phyloP scores from a whole-genome alignment of 2,329 filamentous ascomycete species.

The Cercospora sojina region DNA sequence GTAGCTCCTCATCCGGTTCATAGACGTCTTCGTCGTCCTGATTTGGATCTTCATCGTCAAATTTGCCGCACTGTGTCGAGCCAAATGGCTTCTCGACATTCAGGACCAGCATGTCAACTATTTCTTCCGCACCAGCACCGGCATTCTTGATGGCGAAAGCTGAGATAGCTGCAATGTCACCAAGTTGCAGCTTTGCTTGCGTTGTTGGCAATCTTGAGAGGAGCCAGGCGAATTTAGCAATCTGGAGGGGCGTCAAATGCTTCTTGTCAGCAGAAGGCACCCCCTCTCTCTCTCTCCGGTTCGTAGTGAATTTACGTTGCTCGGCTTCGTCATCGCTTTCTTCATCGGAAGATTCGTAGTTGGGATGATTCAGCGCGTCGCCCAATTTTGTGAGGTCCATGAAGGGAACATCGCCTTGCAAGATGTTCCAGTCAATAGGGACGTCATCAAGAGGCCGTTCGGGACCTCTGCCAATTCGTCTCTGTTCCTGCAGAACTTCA shows the following conservation, averaged over 20 bases:
- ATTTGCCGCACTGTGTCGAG: slow-evolving; percentile 66
- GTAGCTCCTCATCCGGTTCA: slow-evolving; percentile 37
- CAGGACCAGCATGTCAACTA: slow-evolving; percentile 81
- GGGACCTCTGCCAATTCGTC: slow-evolving; percentile 40
- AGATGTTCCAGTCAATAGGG: slow-evolving; percentile 73
- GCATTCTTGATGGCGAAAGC: slow-evolving; percentile 88
- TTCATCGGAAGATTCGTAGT: slow-evolving; percentile 84
- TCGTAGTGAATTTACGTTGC: slow-evolving; percentile 44
- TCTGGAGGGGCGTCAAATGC: slow-evolving; percentile 77
- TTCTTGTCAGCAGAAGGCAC: slow-evolving; percentile 44
- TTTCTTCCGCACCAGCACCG: slow-evolving; percentile 79
- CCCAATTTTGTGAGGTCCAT: slow-evolving; percentile 60
- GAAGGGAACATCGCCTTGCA: slow-evolving; percentile 70
- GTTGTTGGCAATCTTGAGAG: slow-evolving; percentile 78
- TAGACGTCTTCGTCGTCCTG: slow-evolving; percentile 43
- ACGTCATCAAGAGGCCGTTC: slow-evolving; percentile 65
- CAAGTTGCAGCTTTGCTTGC: slow-evolving; percentile 71
- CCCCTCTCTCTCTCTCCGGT: slow-evolving; percentile 43
- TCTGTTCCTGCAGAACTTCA: slow-evolving; percentile 41
- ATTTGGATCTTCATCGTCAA: slow-evolving; percentile 48
- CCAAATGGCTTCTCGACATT: slow-evolving; percentile 79
- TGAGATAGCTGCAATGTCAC: slow-evolving; percentile 81
- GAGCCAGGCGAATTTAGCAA: slow-evolving; percentile 79
- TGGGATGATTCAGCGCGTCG: slow-evolving; percentile 77
- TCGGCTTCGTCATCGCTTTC: slow-evolving; percentile 64